Conservation (phyloP, 1,284 basidiomycete genomes). For the Phaffia rhodozyma region DNA sequence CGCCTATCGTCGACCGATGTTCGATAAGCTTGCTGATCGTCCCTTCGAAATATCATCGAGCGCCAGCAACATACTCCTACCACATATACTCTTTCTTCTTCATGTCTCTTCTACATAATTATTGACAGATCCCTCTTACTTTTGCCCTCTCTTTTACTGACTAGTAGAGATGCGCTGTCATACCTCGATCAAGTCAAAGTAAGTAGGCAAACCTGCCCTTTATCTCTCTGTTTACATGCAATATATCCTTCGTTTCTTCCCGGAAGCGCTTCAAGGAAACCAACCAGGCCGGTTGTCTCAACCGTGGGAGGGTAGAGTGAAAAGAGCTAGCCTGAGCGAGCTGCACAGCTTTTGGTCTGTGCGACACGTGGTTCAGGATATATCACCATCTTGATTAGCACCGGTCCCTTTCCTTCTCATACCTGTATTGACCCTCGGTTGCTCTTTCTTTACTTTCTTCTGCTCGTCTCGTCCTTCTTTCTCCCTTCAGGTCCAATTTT, state of each 20-base stretch:
- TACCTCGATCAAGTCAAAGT: constrained; percentile 93
- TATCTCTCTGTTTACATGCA: background rate
- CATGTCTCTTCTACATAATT: background rate
- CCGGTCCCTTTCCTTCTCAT: background rate
- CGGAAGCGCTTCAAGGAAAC: too few relatives aligned
- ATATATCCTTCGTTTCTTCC: too few relatives aligned
- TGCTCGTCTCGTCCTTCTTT: background rate
- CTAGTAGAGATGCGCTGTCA: constrained; percentile 72
- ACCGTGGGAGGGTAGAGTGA: background rate
- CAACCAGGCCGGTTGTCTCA: background rate
- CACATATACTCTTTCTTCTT: too few relatives aligned
- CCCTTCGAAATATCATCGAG: too few relatives aligned
- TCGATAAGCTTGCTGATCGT: too few relatives aligned
- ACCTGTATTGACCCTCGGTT: background rate
- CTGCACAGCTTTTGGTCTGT: too few relatives aligned
- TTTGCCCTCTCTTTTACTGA: background rate
- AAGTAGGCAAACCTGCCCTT: constrained; percentile 23
- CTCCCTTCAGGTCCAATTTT: constrained; percentile 54
- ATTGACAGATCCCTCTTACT: background rate
- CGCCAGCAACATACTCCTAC: too few relatives aligned
- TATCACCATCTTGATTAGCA: background rate
- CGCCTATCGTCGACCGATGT: too few relatives aligned
- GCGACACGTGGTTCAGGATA: too few relatives aligned
- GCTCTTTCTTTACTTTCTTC: background rate
- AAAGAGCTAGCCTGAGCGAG: background rate